phyloP scores from a whole-genome alignment of 179 eudicot species.

The Sideroxylon spinosum region DNA sequence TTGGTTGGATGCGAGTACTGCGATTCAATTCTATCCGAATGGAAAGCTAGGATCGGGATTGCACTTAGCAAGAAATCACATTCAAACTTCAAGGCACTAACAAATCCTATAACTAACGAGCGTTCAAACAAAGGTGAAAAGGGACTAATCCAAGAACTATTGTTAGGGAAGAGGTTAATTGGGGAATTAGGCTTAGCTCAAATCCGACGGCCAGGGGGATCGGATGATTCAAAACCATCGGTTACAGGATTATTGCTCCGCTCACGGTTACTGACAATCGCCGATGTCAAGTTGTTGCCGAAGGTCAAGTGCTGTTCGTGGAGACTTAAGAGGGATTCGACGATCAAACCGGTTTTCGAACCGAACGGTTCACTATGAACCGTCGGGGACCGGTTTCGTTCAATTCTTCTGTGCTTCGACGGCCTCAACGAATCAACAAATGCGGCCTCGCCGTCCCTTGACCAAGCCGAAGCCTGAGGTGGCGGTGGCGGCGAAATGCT shows the following conservation, averaged over 20 bases:
- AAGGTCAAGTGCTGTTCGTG: conserved; percentile 1
- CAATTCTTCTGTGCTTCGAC: conserved; percentile 20
- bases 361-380: neutral
- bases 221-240: neutral
- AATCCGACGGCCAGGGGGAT: neutral
- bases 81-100: neutral
- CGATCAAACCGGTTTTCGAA: conserved; percentile 10
- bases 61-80: neutral
- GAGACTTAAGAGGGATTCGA: conserved; percentile 10
- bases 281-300: conserved; percentile 3
- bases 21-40: no score
- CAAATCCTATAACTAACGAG: neutral
- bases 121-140: neutral
- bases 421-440: conserved; percentile 21
- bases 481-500: neutral
- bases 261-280: conserved; percentile 12
- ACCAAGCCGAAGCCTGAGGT: neutral
- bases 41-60: neutral
- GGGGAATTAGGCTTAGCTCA: neutral
- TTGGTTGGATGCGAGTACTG: no score
- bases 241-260: neutral
- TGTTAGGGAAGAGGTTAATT: conserved; percentile 4
- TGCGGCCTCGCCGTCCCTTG: neutral
- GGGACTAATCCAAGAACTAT: neutral
- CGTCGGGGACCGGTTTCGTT: neutral